These are phyloP conservation scores for Phyllosticta paracitricarpa DNA, from an alignment of 2,329 filamentous ascomycete species.

Conservation along the genomic window DNA sequence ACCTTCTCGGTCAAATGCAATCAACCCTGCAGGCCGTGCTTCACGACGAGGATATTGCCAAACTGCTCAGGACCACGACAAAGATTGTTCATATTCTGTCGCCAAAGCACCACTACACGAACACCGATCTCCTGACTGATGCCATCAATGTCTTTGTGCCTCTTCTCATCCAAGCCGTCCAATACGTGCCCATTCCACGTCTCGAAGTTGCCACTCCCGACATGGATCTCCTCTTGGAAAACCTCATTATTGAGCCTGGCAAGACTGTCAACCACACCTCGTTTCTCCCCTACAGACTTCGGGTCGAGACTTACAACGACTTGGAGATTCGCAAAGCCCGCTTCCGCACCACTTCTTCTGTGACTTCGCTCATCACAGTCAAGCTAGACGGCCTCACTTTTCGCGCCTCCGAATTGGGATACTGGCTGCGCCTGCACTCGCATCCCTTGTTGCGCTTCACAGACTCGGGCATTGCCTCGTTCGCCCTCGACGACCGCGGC, in stretches of 20 bases:
- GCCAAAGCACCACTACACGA: constrained; percentile 52
- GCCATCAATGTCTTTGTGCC: constrained; percentile 73
- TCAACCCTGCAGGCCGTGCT: constrained; percentile 58
- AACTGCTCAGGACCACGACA: constrained; percentile 55
- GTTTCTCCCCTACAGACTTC: constrained; percentile 77
- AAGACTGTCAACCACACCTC: constrained; percentile 74
- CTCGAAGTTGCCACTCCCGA: constrained; percentile 78
- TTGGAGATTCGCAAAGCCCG: constrained; percentile 73
- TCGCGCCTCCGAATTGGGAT: constrained; percentile 78
- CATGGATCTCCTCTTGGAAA: constrained; percentile 79
- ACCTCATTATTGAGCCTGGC: constrained; percentile 82
- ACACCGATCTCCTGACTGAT: constrained; percentile 65
- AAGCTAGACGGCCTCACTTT: constrained; percentile 75
- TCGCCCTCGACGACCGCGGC: constrained; percentile 75
- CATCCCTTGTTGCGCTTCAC: constrained; percentile 59
- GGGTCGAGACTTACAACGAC: constrained; percentile 75
- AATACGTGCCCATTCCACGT: constrained; percentile 82
- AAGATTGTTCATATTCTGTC: constrained; percentile 62
- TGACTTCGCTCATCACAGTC: constrained; percentile 64
- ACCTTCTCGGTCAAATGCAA: constrained; percentile 58
- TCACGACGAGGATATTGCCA: constrained; percentile 61
- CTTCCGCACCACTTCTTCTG: constrained; percentile 55
- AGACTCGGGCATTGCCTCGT: constrained; percentile 77
- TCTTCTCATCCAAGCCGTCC: constrained; percentile 62
- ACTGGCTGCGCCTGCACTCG: constrained; percentile 73